Percentiles rank a stretch among this genome's conserved stretches.
Evolutionary conservation across 2,329 filamentous ascomycete genomes (phyloP).

Genomic region (Rhinocladiella mackenziei): DNA sequence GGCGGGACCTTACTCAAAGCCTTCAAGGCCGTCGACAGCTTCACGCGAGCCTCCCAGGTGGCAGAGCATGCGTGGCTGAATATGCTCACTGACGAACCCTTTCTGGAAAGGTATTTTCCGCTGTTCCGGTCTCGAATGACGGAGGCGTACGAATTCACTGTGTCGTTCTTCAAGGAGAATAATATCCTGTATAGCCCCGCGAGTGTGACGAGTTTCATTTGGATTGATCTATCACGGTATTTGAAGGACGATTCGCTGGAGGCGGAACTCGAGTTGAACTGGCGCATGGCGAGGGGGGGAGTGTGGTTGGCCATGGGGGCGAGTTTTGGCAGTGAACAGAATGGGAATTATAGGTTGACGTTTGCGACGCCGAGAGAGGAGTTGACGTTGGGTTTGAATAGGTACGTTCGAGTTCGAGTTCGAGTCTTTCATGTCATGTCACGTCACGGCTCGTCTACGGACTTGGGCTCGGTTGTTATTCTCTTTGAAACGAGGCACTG

Average conservation of each 20-base stretch:
- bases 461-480: not conserved
- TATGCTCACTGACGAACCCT: slow-evolving; percentile 18
- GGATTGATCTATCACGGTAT: slow-evolving; percentile 22
- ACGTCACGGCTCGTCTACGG: no score
- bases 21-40: slow-evolving; percentile 41
- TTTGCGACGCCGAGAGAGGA: slow-evolving; percentile 24
- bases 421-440: no score
- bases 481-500: no score
- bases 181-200: slow-evolving; percentile 20
- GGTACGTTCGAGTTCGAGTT: no score
- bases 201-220: slow-evolving; percentile 24
- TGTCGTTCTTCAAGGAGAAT: slow-evolving; percentile 10
- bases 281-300: slow-evolving; percentile 19
- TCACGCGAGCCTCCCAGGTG: slow-evolving; percentile 47
- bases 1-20: slow-evolving; percentile 41
- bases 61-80: slow-evolving; percentile 35
- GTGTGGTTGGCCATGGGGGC: slow-evolving; percentile 23
- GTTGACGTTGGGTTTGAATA: slow-evolving; percentile 20
- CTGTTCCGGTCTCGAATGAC: slow-evolving; percentile 19
- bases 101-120: slow-evolving; percentile 20
- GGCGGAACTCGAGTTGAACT: slow-evolving; percentile 19
- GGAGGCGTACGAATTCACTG: slow-evolving; percentile 20
- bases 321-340: slow-evolving; percentile 20
- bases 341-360: slow-evolving; percentile 23
- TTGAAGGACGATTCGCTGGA: slow-evolving; percentile 16